Evolutionary conservation across 1,139 yeast species (phyloP).

Genomic region (Meyerozyma smithsonii): DNA sequence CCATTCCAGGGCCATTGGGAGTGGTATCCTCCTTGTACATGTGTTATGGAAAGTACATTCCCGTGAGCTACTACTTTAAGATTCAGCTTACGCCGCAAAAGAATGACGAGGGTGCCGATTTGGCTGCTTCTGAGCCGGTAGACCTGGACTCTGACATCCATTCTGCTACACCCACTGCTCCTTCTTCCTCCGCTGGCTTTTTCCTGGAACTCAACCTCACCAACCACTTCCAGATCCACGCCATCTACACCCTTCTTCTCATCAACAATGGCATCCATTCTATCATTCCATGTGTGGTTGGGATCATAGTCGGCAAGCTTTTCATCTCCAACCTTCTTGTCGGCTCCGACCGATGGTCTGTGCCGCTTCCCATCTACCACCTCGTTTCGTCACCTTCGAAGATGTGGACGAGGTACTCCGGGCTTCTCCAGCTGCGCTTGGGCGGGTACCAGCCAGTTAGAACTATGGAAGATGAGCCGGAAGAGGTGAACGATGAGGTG

Average conservation of each 20-base stretch:
- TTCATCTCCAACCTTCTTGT: conserved; percentile 55
- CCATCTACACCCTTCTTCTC: conserved; percentile 47
- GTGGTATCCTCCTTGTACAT: conserved; percentile 55
- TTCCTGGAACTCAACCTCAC: conserved; percentile 35
- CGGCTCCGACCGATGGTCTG: conserved; percentile 52
- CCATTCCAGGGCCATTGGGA: conserved; percentile 60
- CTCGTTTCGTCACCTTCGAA: background rate
- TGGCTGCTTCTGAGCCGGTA: background rate
- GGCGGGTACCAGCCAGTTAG: conserved; percentile 12
- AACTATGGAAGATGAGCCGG: conserved; percentile 14
- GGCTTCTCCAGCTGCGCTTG: conserved; percentile 1
- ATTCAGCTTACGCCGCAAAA: conserved; percentile 24
- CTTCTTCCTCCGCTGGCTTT: background rate
- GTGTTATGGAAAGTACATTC: conserved; percentile 53
- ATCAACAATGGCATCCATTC: conserved; percentile 52
- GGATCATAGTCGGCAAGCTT: conserved; percentile 57
- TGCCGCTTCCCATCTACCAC: conserved; percentile 21
- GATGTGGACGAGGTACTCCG: background rate
- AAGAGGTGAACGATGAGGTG: conserved; percentile 24
- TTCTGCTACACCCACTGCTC: background rate
- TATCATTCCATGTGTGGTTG: conserved; percentile 48
- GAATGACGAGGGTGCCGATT: background rate
- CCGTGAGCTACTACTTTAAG: conserved; percentile 57
- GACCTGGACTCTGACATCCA: background rate
- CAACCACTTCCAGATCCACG: conserved; percentile 55